Percentiles rank a stretch among this genome's conserved stretches.
These are phyloP conservation scores for Chlorencoelia australis DNA, from an alignment of 2,329 filamentous ascomycete genomes.

Conservation along the genomic window DNA sequence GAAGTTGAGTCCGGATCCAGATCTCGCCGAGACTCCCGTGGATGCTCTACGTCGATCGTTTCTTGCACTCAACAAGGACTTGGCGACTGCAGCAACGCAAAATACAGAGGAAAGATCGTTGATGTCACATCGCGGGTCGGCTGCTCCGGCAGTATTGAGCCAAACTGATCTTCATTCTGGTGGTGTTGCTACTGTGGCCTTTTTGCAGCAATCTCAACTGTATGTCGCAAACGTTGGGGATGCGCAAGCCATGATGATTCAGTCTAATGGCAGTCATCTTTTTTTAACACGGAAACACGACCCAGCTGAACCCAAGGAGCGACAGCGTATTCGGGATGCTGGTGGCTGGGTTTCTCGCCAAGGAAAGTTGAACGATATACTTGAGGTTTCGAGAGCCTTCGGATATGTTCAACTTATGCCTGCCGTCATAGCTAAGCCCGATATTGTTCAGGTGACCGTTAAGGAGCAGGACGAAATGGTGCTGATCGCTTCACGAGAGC, in stretches of 20 bases:
- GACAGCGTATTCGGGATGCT: conserved; percentile 83
- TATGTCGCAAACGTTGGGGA: conserved; percentile 95
- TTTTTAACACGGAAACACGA: conserved; percentile 88
- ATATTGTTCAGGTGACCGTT: conserved; percentile 68
- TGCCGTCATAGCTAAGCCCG: conserved; percentile 80
- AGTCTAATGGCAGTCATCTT: conserved; percentile 73
- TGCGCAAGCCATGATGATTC: conserved; percentile 89
- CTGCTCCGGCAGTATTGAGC: conserved; percentile 65
- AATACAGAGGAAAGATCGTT: conserved; percentile 64
- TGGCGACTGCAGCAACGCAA: conserved; percentile 75
- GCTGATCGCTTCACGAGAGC: conserved; percentile 77
- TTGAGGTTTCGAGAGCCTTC: conserved; percentile 89
- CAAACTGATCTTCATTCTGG: conserved; percentile 86
- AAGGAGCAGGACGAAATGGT: conserved; percentile 90
- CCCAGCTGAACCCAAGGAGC: conserved; percentile 74
- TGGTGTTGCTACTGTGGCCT: conserved; percentile 84
- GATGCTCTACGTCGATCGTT: conserved; percentile 85
- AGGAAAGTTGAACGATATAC: conserved; percentile 81
- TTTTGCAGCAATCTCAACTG: conserved; percentile 79
- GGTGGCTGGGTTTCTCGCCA: conserved; percentile 94
- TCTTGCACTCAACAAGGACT: conserved; percentile 82
- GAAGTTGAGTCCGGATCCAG: conserved; percentile 51
- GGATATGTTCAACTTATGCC: conserved; percentile 91
- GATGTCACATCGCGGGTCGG: conserved; percentile 59
- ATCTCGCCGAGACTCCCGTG: conserved; percentile 66